These are phyloP conservation scores for Escallonia rubra DNA, from an alignment of 129 eudicot genomes.

Conservation along the genomic window DNA sequence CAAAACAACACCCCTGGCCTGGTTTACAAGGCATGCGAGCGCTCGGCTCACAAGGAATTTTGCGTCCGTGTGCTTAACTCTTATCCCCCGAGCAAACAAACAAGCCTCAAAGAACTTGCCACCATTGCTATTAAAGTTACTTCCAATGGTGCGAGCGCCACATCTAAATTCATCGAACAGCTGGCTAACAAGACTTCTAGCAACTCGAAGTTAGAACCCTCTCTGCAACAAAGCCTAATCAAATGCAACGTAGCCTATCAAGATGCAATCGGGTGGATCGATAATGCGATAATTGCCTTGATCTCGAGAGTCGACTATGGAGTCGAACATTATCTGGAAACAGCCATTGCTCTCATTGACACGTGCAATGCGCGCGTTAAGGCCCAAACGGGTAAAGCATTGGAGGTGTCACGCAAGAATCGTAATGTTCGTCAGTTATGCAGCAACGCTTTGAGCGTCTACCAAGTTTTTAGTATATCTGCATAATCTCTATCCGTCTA, in stretches of 20 bases:
- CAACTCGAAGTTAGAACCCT: slow-evolving; percentile 13
- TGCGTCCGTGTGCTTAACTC: slow-evolving; percentile 36
- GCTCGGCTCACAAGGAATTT: slow-evolving; percentile 21
- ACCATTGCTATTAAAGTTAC: slow-evolving; percentile 41
- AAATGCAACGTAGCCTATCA: slow-evolving; percentile 44
- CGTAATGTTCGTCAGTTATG: slow-evolving; percentile 22
- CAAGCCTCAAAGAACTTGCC: slow-evolving; percentile 39
- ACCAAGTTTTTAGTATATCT: slow-evolving; percentile 12
- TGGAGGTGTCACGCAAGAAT: slow-evolving; percentile 34
- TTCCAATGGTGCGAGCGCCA: slow-evolving; percentile 22
- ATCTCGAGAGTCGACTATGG: slow-evolving; percentile 2
- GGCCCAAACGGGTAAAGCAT: slow-evolving; percentile 9
- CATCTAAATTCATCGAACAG: slow-evolving; percentile 15
- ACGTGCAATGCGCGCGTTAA: slow-evolving; percentile 37
- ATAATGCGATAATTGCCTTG: slow-evolving; percentile 39
- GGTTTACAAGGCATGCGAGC: slow-evolving; percentile 39
- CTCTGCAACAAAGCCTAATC: slow-evolving; percentile 24
- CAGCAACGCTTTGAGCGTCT: slow-evolving; percentile 30
- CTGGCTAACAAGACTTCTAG: slow-evolving; percentile 5
- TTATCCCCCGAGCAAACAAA: slow-evolving; percentile 18
- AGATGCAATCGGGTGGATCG: slow-evolving; percentile 33
- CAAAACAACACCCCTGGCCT: background rate
- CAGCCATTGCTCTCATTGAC: slow-evolving; percentile 36
- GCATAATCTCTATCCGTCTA: too few relatives aligned
- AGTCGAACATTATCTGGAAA: slow-evolving; percentile 28